Conservation (phyloP, 1,139 yeast species). For the Diutina mesorugosa region DNA sequence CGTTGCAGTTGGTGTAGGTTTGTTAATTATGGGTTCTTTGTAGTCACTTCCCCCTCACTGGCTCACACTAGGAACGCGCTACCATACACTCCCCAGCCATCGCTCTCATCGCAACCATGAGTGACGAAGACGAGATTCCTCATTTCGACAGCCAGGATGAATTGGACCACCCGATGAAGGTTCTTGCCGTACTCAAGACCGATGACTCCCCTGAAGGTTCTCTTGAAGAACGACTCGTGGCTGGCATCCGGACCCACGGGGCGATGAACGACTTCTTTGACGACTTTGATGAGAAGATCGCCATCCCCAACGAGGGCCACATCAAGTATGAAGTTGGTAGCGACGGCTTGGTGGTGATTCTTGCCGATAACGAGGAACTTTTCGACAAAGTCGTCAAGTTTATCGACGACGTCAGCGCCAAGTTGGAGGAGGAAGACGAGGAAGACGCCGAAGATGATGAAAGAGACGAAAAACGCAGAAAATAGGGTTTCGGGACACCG, state of each 20-base stretch:
- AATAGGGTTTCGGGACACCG: not conserved
- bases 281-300: slow-evolving; percentile 43
- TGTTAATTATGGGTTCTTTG: too few relatives aligned
- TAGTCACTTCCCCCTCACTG: too few relatives aligned
- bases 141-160: not conserved
- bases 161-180: not conserved
- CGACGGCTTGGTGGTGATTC: slow-evolving; percentile 54
- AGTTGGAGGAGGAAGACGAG: slow-evolving; percentile 22
- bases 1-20: too few relatives aligned
- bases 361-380: slow-evolving; percentile 28
- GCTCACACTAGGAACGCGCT: not conserved
- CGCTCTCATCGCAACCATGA: not conserved
- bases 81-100: not conserved
- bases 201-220: slow-evolving; percentile 26
- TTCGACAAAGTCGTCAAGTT: slow-evolving; percentile 20
- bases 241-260: slow-evolving; percentile 30
- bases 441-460: not conserved
- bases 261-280: slow-evolving; percentile 50
- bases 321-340: slow-evolving; percentile 63
- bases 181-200: not conserved
- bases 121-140: slow-evolving; percentile 1
- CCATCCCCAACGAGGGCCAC: slow-evolving; percentile 54
- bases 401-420: slow-evolving; percentile 19
- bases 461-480: not conserved
- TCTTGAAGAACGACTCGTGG: slow-evolving; percentile 38